Conservation (phyloP, 106 monocot genomes). For the Dendrobium huoshanense region DNA sequence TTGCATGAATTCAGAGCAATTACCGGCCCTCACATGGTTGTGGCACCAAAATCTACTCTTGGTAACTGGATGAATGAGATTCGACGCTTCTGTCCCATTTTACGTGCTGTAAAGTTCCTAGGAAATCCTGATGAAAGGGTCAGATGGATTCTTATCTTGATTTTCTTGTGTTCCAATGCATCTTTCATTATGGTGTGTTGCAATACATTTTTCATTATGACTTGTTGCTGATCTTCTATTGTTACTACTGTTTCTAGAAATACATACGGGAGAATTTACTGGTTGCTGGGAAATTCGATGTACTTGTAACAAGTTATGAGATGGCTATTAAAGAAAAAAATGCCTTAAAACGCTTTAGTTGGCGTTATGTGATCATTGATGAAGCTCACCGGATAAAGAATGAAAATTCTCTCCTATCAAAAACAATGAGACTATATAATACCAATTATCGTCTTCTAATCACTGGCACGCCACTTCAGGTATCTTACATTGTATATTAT, state of each 20-base stretch:
- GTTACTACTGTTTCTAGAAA: conserved; percentile 23
- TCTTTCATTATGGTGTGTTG: neutral
- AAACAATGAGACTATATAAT: conserved; percentile 64
- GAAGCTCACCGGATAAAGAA: conserved; percentile 79
- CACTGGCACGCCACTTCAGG: conserved; percentile 76
- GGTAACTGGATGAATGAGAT: conserved; percentile 98
- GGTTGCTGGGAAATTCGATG: conserved; percentile 71
- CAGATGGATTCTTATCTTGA: conserved; percentile 1
- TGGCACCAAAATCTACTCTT: conserved; percentile 94
- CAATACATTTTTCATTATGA: neutral
- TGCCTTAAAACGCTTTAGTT: conserved; percentile 57
- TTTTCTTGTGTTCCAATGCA: neutral
- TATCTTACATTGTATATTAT: conserved; percentile 10
- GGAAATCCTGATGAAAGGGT: conserved; percentile 98
- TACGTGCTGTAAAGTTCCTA: conserved; percentile 78
- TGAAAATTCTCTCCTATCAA: conserved; percentile 71
- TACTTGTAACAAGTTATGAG: conserved; percentile 73
- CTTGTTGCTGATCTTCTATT: neutral
- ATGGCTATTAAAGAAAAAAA: conserved; percentile 72
- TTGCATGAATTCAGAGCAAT: conserved; percentile 89
- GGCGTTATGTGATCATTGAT: conserved; percentile 75
- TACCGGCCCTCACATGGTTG: conserved; percentile 95
- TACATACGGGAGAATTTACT: conserved; percentile 55
- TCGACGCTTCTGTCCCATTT: conserved; percentile 73
- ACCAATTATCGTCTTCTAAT: conserved; percentile 72